phyloP scores from a whole-genome alignment of 2,329 filamentous ascomycete species.

The Dactylellina cionopaga region DNA sequence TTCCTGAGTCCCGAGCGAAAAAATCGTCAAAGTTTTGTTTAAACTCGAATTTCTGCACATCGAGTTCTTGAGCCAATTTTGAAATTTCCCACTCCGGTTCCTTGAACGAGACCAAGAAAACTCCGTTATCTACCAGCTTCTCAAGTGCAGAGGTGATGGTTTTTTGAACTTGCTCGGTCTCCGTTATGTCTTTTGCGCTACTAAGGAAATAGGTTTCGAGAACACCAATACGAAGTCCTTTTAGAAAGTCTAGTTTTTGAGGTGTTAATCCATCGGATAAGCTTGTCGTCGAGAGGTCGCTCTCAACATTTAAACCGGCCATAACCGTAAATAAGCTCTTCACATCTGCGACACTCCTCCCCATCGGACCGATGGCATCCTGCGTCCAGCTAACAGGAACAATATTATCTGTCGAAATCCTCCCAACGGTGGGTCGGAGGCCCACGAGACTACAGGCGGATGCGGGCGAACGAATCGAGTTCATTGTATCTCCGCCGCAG shows the following conservation, averaged over 20 bases:
- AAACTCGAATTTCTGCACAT: constrained; percentile 24
- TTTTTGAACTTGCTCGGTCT: background rate
- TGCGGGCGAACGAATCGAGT: constrained; percentile 71
- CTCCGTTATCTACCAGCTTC: background rate
- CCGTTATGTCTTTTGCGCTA: background rate
- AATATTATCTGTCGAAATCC: constrained; percentile 66
- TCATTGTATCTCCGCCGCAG: constrained; percentile 71
- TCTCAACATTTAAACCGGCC: constrained; percentile 59
- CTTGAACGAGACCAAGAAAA: background rate
- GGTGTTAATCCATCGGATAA: background rate
- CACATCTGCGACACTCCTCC: constrained; percentile 65
- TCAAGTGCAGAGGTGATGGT: background rate
- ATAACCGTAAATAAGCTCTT: constrained; percentile 67
- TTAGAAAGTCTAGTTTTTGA: background rate
- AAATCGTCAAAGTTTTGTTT: constrained; percentile 11
- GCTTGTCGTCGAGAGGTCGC: background rate
- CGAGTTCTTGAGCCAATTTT: background rate
- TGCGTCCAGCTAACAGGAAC: constrained; percentile 69
- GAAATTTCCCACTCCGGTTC: background rate
- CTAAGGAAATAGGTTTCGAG: constrained; percentile 7
- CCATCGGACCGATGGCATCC: constrained; percentile 69
- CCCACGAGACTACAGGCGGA: constrained; percentile 71
- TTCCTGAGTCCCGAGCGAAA: background rate
- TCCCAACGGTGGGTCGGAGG: constrained; percentile 68
- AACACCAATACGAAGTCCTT: constrained; percentile 16